Evolutionary conservation across 106 monocot genomes (phyloP), one percentile per base, ranked within the genome.

Genomic region (Ottelia alismoides): DNA sequence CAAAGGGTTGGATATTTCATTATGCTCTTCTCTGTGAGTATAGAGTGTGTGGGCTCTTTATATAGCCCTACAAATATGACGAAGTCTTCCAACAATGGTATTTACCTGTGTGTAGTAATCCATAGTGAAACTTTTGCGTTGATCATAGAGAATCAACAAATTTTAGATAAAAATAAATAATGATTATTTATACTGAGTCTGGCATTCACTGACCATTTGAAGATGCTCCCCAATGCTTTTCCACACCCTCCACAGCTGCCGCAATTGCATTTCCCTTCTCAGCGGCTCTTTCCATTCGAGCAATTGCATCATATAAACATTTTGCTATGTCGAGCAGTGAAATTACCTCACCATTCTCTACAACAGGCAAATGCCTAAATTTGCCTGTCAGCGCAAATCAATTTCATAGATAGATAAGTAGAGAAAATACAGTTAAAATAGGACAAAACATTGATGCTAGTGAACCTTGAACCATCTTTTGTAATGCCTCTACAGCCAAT

Each of bases 381-480:
- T 83, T 83, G 21, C 88, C 88, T 88, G 65, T 45, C 60, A 52
- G 22, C 28, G n/a, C n/a, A n/a, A n/a, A n/a, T n/a, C n/a, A 49
- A 49, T 5, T 49, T 16, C 48, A 49, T 35, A 49, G 16, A 49
- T 16, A 14, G n/a, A 49, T n/a, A 19, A 49, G n/a, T 49, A 19
- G n/a, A n/a, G 18, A 49, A 14, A 18, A 18, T 49, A 20, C 5
- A n/a, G 48, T 49, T 49, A 49, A 11, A 49, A 49, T 19, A 0
- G 20, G 20, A 20, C 48, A 14, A 49, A 16, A 20, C n/a, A n/a
- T n/a, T n/a, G n/a, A n/a, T 14, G 0, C 4, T 30, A 22, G 63
- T 62, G 43, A 62, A 88, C 87, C 87, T 82, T 82, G 78, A 22
- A 88, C 75, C 87, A 88, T 88, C 61, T 88, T 88, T 53, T 88